Evolutionary conservation across 345 rosid species (phyloP), one percentile per base, ranked within the genome.

Genomic region (Pistacia vera): DNA sequence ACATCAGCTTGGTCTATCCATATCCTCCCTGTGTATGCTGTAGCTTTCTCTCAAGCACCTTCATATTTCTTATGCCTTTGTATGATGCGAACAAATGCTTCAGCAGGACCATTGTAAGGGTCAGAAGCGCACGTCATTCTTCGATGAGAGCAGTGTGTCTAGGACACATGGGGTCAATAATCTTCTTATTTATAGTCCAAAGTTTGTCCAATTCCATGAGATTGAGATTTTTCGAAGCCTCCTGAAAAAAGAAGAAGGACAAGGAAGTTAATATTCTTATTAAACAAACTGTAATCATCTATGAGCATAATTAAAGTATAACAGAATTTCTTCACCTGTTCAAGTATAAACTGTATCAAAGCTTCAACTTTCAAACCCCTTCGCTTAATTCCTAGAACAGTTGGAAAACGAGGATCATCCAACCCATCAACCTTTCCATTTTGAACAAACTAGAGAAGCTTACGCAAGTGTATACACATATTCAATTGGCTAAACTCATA

Each of bases 171-270:
- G 95, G 99, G 84, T 96, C 99, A 11, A 96, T 65, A 38, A 93
- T 93, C 83, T 87, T 92, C 91, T 96, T 92, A 65, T n/a, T n/a
- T n/a, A n/a, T n/a, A n/a, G n/a, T n/a, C n/a, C n/a, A n/a, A n/a
- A n/a, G n/a, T n/a, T n/a, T 96, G 84, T 96, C 99, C 99, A 98
- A 89, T 72, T 92, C 99, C 98, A 96, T 94, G 33, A 96, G 92
- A 77, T 93, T 94, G 51, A 93, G 91, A 82, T 94, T 96, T 80
- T 94, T 96, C 0, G 95, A 96, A 44, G 97, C 99, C 0, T 97
- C 98, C 97, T 93, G 86, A 52, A 84, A 81, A 73, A 8, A 78
- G n/a, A n/a, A n/a, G n/a, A n/a, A 41, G 67, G 35, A 73, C 17
- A 44, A 33, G 8, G 48, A 63, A 70, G 67, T 70, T 30, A 33